Evolutionary conservation across 495 filamentous ascomycete genomes (phyloP).

Genomic region (Trichocladium antarcticum): DNA sequence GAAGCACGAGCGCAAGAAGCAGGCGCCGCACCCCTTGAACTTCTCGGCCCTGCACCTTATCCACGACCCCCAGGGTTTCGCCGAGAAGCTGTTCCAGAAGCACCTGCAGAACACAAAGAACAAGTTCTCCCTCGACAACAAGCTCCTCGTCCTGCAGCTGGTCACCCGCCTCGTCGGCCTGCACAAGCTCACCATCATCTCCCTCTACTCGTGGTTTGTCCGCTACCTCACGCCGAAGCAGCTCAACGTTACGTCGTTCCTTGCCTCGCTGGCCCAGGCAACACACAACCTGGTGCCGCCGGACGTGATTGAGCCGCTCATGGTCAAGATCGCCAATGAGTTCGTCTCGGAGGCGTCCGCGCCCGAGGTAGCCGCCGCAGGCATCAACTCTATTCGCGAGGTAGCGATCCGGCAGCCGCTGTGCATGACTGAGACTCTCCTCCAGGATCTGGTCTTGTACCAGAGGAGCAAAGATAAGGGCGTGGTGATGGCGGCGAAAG

Average conservation of each 20-base stretch:
- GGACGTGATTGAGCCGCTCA: constrained; percentile 79
- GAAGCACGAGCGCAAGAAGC: constrained; percentile 73
- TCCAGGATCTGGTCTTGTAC: constrained; percentile 97
- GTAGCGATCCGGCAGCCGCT: constrained; percentile 85
- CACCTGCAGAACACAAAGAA: constrained; percentile 80
- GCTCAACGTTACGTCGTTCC: constrained; percentile 83
- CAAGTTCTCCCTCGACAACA: constrained; percentile 82
- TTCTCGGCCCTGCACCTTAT: constrained; percentile 93
- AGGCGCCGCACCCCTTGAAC: constrained; percentile 73
- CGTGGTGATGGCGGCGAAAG: constrained; percentile 92
- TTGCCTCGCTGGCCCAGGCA: constrained; percentile 84
- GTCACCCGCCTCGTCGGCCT: constrained; percentile 84
- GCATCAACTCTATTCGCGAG: constrained; percentile 89
- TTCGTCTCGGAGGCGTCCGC: constrained; percentile 94
- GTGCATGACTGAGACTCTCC: constrained; percentile 85
- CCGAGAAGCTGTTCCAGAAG: constrained; percentile 79
- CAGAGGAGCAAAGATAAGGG: constrained; percentile 96
- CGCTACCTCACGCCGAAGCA: constrained; percentile 85
- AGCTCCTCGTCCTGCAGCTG: constrained; percentile 75
- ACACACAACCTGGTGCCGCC: constrained; percentile 87
- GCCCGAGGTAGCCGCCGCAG: constrained; percentile 80
- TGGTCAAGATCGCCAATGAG: constrained; percentile 95
- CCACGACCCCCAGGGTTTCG: constrained; percentile 91
- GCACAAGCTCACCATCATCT: constrained; percentile 61
- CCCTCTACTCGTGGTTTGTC: constrained; percentile 69